Evolutionary conservation across 768 basidiomycete species (phyloP).

Genomic region (Kwoniella sp.): DNA sequence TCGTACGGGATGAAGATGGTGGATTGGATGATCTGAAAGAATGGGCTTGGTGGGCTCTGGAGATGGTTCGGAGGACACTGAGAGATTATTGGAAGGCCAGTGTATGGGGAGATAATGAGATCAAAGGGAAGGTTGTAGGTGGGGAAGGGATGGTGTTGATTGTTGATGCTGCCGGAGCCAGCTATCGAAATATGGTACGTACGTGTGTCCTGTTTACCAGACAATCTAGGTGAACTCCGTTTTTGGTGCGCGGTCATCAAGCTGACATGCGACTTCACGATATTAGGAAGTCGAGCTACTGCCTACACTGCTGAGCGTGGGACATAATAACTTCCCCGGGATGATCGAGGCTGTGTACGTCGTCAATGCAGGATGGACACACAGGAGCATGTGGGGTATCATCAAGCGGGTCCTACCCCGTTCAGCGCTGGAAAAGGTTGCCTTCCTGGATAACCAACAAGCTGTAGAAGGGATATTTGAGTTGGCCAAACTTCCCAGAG

Average conservation of each 20-base stretch:
- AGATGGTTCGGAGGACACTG: conserved; percentile 44
- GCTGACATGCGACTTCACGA: not conserved
- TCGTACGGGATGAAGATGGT: conserved; percentile 39
- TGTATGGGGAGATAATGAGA: conserved; percentile 16
- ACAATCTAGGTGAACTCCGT: no score
- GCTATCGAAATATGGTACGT: conserved; percentile 53
- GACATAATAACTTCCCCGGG: conserved; percentile 53
- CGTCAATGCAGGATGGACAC: conserved; percentile 53
- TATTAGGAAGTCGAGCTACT: conserved; percentile 55
- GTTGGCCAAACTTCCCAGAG: conserved; percentile 40
- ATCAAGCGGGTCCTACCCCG: conserved; percentile 52
- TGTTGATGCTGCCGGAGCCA: conserved; percentile 51
- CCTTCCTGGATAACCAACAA: conserved; percentile 38
- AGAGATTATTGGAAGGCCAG: conserved; percentile 40
- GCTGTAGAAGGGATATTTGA: conserved; percentile 45
- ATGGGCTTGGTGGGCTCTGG: conserved; percentile 53
- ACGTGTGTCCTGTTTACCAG: no score
- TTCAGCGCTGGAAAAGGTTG: conserved; percentile 50
- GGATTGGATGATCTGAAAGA: conserved; percentile 45
- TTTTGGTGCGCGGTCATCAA: no score
- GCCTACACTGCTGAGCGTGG: conserved; percentile 47
- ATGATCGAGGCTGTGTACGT: conserved; percentile 49
- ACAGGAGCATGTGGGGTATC: conserved; percentile 50
- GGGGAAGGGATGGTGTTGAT: conserved; percentile 47
- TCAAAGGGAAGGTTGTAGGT: conserved; percentile 20